Evolutionary conservation across 805 yeast species (phyloP).

Genomic region (Wickerhamomyces bovis): DNA sequence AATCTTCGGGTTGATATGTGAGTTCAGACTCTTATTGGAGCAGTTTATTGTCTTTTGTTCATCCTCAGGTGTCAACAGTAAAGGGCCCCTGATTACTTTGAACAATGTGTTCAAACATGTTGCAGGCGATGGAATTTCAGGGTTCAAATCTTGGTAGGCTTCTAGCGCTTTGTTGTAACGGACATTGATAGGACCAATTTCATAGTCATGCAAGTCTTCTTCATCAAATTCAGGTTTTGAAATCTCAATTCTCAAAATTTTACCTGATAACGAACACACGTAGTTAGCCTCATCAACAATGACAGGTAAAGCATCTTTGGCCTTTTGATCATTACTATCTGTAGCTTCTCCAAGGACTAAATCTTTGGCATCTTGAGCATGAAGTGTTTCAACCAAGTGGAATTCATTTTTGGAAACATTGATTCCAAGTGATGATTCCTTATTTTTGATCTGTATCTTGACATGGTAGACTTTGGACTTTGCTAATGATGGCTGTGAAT

Average conservation of each 20-base stretch:
- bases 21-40: slow-evolving; percentile 43
- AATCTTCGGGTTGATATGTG: slow-evolving; percentile 51
- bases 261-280: slow-evolving; percentile 39
- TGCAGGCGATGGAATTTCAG: slow-evolving; percentile 42
- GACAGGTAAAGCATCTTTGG: slow-evolving; percentile 26
- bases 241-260: slow-evolving; percentile 47
- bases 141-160: slow-evolving; percentile 21
- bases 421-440: slow-evolving; percentile 7
- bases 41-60: slow-evolving; percentile 51
- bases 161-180: slow-evolving; percentile 40
- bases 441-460: slow-evolving; percentile 29
- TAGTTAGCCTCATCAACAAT: slow-evolving; percentile 42
- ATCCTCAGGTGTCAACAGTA: slow-evolving; percentile 37
- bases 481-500: slow-evolving; percentile 20
- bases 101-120: slow-evolving; percentile 57
- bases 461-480: slow-evolving; percentile 27
- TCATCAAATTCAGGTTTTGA: slow-evolving; percentile 43
- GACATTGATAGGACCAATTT: slow-evolving; percentile 41
- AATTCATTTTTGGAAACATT: slow-evolving; percentile 27
- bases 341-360: slow-evolving; percentile 17
- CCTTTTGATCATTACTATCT: slow-evolving; percentile 2
- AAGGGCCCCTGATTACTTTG: slow-evolving; percentile 64
- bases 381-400: slow-evolving; percentile 23
- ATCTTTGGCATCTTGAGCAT: slow-evolving; percentile 27
- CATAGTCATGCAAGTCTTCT: slow-evolving; percentile 42